Evolutionary conservation across 2,329 filamentous ascomycete species (phyloP), one percentile per base, ranked within the genome.

Genomic region (Paecilomyces variotii): DNA sequence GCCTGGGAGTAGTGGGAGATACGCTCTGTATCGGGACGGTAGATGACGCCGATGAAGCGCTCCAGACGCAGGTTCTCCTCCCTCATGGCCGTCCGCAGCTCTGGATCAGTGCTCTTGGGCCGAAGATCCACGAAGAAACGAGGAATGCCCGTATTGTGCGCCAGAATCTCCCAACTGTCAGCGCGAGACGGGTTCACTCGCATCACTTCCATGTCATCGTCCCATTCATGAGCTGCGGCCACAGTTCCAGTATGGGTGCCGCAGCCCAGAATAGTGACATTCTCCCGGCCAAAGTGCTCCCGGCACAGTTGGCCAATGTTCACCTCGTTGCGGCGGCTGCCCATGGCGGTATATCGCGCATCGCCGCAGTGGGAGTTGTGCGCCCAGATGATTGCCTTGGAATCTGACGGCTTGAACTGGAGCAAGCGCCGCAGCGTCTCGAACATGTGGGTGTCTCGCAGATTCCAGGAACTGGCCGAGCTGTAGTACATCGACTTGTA

Each of bases 271-370:
- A 78, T 74, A 4, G 71, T 70, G 14, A 78, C 76, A 30, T 78
- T 70, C 2, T 72, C 67, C 35, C 69, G 65, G 28, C 73, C 76
- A 58, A 76, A 76, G 10, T 70, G 63, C 64, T 81, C 74, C 26
- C 77, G 76, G 64, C 79, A 82, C n/a, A 83, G 67, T 66, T 83
- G 80, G 0, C 80, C 80, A n/a, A 82, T 70, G 61, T 82, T 83
- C 54, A 81, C 65, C 65, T 82, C 78, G 6, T 74, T 74, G 19
- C 72, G 68, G 2, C 70, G 65, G 34, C 65, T 69, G 9, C 79
- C 76, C 79, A 81, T 81, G 57, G 74, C 76, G 4, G 79, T 82
- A 34, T 74, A 77, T 14, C 80, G 73, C n/a, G 80, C 80, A 62
- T 83, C 80, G n/a, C 80, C 80, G 10, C 81, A 67, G 55, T 83